Evolutionary conservation across 2,329 filamentous ascomycete species (phyloP).

Genomic region (Orbilia brochopaga): DNA sequence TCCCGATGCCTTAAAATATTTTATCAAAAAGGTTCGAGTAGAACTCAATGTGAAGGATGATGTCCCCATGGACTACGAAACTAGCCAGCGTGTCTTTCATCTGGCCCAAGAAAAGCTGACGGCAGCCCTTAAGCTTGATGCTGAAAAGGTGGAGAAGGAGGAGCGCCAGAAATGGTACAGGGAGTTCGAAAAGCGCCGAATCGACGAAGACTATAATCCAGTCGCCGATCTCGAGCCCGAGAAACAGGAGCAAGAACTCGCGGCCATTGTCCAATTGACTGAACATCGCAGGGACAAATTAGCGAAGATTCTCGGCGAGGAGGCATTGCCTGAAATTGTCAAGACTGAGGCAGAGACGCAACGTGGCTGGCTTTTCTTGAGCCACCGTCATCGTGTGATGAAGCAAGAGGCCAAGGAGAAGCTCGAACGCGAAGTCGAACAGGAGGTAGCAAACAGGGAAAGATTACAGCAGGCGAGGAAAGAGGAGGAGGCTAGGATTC

Average conservation of each 20-base stretch:
- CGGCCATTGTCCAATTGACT: background rate
- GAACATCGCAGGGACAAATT: conserved; percentile 12
- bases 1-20: background rate
- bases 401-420: background rate
- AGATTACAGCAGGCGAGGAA: background rate
- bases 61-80: background rate
- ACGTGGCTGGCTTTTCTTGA: background rate
- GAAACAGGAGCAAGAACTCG: conserved; percentile 7
- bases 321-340: background rate
- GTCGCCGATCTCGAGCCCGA: conserved; percentile 13
- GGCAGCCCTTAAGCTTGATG: background rate
- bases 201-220: background rate
- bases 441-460: background rate
- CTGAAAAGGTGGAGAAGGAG: background rate
- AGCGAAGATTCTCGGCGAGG: conserved; percentile 13
- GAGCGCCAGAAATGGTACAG: background rate
- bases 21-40: background rate
- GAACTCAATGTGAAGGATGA: background rate
- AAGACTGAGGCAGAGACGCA: background rate
- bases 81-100: background rate
- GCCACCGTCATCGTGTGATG: background rate
- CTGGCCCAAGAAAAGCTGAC: background rate
- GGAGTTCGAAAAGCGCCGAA: background rate
- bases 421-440: background rate
- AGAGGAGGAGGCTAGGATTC: background rate